phyloP scores from a whole-genome alignment of 345 rosid species.

The Limnanthes douglasii region DNA sequence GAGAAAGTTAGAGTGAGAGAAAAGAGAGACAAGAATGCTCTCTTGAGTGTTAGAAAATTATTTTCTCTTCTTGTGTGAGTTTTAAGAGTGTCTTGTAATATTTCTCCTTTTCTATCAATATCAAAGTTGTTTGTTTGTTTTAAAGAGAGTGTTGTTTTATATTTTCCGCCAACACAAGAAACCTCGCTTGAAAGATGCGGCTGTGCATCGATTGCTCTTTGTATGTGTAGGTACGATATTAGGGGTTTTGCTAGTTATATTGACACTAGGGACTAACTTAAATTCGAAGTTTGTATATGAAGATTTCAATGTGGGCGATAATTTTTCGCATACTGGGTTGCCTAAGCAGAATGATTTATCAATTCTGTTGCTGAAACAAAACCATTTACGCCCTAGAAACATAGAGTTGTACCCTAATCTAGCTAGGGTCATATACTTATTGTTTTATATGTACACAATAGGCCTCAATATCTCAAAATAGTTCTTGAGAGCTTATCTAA shows the following conservation, averaged over 20 bases:
- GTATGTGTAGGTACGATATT: conserved; percentile 33
- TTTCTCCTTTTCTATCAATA: no score
- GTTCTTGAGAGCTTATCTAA: conserved; percentile 70
- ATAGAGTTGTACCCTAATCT: conserved; percentile 46
- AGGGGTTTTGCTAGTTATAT: conserved; percentile 33
- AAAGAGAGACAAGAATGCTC: no score
- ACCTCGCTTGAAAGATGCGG: conserved; percentile 31
- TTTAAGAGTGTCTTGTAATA: no score
- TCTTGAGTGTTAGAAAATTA: no score
- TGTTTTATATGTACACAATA: conserved; percentile 82
- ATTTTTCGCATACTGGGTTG: no score
- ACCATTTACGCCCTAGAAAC: conserved; percentile 57
- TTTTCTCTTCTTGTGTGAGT: no score
- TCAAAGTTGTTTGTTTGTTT: no score
- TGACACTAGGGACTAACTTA: conserved; percentile 28
- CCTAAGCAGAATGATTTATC: conserved; percentile 22
- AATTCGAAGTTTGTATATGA: conserved; percentile 12
- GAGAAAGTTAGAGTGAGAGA: no score
- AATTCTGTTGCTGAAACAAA: conserved; percentile 36
- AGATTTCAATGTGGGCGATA: conserved; percentile 8
- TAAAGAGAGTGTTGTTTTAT: no score
- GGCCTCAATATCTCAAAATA: conserved; percentile 74
- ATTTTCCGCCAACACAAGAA: no score
- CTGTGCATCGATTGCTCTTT: conserved; percentile 34
- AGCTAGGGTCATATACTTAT: conserved; percentile 51